Base-by-base conservation (phyloP, 2,329 filamentous ascomycete genomes). In the Pseudopithomyces maydicus region DNA sequence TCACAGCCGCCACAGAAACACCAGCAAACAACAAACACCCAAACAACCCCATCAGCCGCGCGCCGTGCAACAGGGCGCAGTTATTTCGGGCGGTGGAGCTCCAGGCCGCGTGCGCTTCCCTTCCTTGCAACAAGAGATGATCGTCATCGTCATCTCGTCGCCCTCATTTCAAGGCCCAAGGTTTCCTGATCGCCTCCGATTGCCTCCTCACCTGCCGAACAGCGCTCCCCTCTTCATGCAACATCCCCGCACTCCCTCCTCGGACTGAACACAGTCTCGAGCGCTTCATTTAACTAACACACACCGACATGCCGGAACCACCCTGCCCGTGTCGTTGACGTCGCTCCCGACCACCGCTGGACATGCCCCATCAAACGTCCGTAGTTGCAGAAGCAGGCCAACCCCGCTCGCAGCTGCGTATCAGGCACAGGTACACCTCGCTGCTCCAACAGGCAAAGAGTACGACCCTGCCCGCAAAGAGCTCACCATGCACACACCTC, bases 311-410 rank as follows among this genome's bases (percentile, higher is more conserved):
- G 2, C 20, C 36, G n/a, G 36, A 32, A 19, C 38, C 26, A 17
- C 15, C 8, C 7, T 49, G 33, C 46, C 46, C 17, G 12, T 11
- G 29, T 35, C 7, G 11, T 29, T 14, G 35, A 10, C 26, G 17
- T 12, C n/a, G 11, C 17, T 39, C 20, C 26, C 46, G 39, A 33
- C 10, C 20, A 15, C 29, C 26, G n/a, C 46, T 29, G 14, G 12
- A 19, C 2, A 49, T 17, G 35, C 12, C 32, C 26, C 15, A 22
- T 52, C 48, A 53, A 53, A 52, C 52, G 32, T 46, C 38, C 50
- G 32, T 22, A 50, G 55, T 54, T 15, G 49, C 55, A 57, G 45
- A 47, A 46, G 33, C 51, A 36, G 26, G 29, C 42, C 12, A 38
- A 38, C 35, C 35, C n/a, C 35, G 35, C n/a, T 45, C 19, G 29